These are phyloP conservation scores for Exophiala xenobiotica DNA, from an alignment of 2,329 filamentous ascomycete genomes.

Conservation along the genomic window DNA sequence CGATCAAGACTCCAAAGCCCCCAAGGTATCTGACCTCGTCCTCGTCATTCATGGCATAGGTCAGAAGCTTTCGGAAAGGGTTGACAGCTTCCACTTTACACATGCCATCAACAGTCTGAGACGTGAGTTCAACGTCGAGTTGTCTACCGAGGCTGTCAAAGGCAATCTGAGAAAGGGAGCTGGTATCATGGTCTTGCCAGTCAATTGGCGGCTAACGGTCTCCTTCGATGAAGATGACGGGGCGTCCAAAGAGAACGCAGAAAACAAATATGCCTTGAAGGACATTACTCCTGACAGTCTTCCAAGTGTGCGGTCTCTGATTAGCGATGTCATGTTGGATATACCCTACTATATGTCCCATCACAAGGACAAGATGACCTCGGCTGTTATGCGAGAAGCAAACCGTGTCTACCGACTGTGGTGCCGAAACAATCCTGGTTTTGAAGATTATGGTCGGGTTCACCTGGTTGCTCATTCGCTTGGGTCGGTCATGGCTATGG, in stretches of 20 bases:
- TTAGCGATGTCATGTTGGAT: constrained; percentile 97
- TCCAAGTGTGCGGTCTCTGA: constrained; percentile 86
- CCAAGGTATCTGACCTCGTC: constrained; percentile 79
- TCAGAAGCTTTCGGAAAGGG: constrained; percentile 89
- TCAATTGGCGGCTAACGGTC: constrained; percentile 90
- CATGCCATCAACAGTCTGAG: constrained; percentile 92
- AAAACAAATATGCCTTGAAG: constrained; percentile 68
- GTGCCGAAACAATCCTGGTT: constrained; percentile 90
- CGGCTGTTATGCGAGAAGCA: constrained; percentile 82
- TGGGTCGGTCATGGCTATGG: constrained; percentile 90
- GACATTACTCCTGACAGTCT: constrained; percentile 92
- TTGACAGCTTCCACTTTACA: constrained; percentile 96
- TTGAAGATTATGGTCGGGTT: constrained; percentile 75
- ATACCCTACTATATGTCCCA: constrained; percentile 97
- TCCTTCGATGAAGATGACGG: constrained; percentile 76
- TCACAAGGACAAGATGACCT: constrained; percentile 92
- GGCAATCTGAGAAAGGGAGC: constrained; percentile 73
- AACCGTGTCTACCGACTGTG: constrained; percentile 95
- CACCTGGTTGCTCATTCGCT: constrained; percentile 92
- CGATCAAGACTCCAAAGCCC: constrained; percentile 56
- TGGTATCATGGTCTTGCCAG: constrained; percentile 87
- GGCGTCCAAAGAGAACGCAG: constrained; percentile 51
- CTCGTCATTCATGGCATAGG: constrained; percentile 94
- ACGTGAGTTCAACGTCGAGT: constrained; percentile 79
- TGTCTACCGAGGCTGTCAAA: constrained; percentile 72